Percentiles rank a stretch among this genome's conserved stretches.
phyloP scores from a whole-genome alignment of 768 basidiomycete species.

The Russula olivacea region DNA sequence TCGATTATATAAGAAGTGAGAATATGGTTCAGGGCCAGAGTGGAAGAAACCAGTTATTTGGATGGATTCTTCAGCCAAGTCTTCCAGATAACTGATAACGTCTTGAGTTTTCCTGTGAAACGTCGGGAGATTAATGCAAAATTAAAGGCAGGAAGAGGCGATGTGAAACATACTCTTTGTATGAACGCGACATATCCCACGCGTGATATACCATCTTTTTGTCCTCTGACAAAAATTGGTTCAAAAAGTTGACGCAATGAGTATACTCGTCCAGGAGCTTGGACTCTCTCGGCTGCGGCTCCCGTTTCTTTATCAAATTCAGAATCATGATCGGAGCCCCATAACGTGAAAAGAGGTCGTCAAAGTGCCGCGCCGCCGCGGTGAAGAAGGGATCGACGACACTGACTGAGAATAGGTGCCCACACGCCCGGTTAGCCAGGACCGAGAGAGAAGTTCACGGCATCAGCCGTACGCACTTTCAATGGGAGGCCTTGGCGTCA shows the following conservation, averaged over 20 bases:
- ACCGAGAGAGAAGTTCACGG: background rate
- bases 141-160: slow-evolving; percentile 10
- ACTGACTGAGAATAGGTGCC: slow-evolving; percentile 51
- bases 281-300: slow-evolving; percentile 76
- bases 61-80: slow-evolving; percentile 90
- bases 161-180: slow-evolving; percentile 69
- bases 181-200: slow-evolving; percentile 95
- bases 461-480: slow-evolving; percentile 58
- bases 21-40: slow-evolving; percentile 80
- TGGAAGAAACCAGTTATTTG: slow-evolving; percentile 94
- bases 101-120: slow-evolving; percentile 79
- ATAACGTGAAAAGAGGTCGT: slow-evolving; percentile 83
- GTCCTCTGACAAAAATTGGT: slow-evolving; percentile 84
- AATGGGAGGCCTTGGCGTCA: slow-evolving; percentile 92
- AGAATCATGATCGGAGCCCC: slow-evolving; percentile 86
- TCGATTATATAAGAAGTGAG: slow-evolving; percentile 51
- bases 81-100: slow-evolving; percentile 91
- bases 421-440: background rate
- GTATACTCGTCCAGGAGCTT: slow-evolving; percentile 89
- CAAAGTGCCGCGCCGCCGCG: slow-evolving; percentile 89
- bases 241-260: slow-evolving; percentile 86
- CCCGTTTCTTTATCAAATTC: slow-evolving; percentile 87
- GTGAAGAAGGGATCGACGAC: slow-evolving; percentile 94
- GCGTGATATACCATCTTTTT: slow-evolving; percentile 88
- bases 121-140: background rate